Evolutionary conservation across 805 yeast genomes (phyloP).

Genomic region (Pichia sporocuriosa): DNA sequence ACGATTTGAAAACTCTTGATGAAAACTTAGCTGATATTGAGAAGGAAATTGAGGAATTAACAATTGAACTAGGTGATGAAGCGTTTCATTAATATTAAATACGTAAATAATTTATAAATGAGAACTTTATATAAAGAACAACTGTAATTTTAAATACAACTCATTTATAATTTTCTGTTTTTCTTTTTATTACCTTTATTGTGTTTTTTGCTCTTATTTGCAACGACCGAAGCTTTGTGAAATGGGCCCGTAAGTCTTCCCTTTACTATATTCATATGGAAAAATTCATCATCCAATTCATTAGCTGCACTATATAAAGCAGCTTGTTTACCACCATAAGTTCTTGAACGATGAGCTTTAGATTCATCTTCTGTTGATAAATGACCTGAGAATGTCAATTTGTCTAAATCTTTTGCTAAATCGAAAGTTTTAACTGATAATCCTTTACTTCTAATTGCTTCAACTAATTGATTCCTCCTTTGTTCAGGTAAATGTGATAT

Average conservation of each 20-base stretch:
- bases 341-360: slow-evolving; percentile 38
- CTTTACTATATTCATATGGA: slow-evolving; percentile 55
- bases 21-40: slow-evolving; percentile 53
- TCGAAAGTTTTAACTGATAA: slow-evolving; percentile 48
- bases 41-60: slow-evolving; percentile 40
- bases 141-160: neutral
- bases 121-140: no score
- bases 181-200: slow-evolving; percentile 41
- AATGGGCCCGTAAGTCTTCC: slow-evolving; percentile 69
- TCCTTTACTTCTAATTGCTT: slow-evolving; percentile 56
- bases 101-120: neutral
- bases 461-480: slow-evolving; percentile 62
- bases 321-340: slow-evolving; percentile 78
- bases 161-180: slow-evolving; percentile 9
- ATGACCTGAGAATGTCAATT: slow-evolving; percentile 75
- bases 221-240: slow-evolving; percentile 46
- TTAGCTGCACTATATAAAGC: slow-evolving; percentile 72
- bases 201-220: slow-evolving; percentile 72
- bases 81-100: slow-evolving; percentile 14
- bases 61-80: slow-evolving; percentile 50
- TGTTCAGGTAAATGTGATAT: slow-evolving; percentile 60
- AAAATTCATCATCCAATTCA: slow-evolving; percentile 81
- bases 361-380: slow-evolving; percentile 43
- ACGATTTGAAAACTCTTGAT: slow-evolving; percentile 59
- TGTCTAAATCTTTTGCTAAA: slow-evolving; percentile 60